Conservation (phyloP, 2,329 filamentous ascomycete species). For the Xylariaceae sp. region DNA sequence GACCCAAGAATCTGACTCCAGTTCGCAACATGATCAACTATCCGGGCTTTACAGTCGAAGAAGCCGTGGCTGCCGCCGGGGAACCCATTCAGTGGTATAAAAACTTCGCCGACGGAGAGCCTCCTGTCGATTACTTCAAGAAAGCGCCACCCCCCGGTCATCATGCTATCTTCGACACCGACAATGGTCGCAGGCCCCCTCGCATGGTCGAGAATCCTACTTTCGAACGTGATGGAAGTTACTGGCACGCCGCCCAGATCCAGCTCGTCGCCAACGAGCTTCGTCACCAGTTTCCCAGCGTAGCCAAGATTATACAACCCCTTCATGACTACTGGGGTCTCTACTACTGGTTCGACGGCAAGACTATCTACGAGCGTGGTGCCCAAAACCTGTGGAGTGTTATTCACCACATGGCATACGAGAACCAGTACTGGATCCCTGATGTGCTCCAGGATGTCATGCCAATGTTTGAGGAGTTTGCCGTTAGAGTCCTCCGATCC, state of each 20-base stretch:
- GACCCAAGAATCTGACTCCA: too few species aligned
- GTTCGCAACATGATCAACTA: too few species aligned
- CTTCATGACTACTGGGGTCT: conserved; percentile 34
- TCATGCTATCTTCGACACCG: conserved; percentile 38
- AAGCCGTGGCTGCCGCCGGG: conserved; percentile 15
- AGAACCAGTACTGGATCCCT: conserved; percentile 33
- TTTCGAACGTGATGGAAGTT: conserved; percentile 23
- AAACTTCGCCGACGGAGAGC: conserved; percentile 13
- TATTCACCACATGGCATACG: conserved; percentile 34
- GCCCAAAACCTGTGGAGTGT: conserved; percentile 46
- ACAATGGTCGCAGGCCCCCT: conserved; percentile 24
- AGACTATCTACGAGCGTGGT: conserved; percentile 43
- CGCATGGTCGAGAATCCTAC: conserved; percentile 26
- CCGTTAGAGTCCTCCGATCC: conserved; percentile 6
- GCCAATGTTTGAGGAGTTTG: conserved; percentile 14
- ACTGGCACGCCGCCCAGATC: conserved; percentile 37
- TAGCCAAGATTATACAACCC: conserved; percentile 10
- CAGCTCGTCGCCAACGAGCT: conserved; percentile 14
- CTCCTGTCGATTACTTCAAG: conserved; percentile 15
- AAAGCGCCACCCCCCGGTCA: conserved; percentile 4
- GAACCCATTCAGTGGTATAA: conserved; percentile 4
- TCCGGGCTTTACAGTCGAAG: background rate
- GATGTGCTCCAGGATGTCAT: conserved; percentile 23
- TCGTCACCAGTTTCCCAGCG: conserved; percentile 7
- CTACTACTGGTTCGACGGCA: conserved; percentile 44